phyloP scores from a whole-genome alignment of 2,329 filamentous ascomycete species.

The Xylaria sp. region DNA sequence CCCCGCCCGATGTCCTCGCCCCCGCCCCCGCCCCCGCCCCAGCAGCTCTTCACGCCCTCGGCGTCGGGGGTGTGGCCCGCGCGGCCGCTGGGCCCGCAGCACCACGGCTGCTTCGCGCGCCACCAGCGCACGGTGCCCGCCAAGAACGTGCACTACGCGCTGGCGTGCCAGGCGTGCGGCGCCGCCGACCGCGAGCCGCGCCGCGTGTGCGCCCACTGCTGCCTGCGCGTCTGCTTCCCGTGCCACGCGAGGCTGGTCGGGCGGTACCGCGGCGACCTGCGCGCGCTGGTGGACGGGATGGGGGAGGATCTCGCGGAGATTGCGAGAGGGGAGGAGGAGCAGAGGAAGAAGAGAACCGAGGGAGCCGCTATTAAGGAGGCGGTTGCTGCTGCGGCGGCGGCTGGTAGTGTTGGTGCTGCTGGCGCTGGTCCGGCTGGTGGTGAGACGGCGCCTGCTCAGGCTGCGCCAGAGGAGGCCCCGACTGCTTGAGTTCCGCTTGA shows the following conservation, averaged over 20 bases:
- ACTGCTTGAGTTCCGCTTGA: too few species aligned
- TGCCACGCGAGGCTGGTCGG: constrained; percentile 49
- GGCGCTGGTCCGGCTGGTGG: too few species aligned
- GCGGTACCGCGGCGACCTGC: constrained; percentile 46
- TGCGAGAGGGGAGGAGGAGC: constrained; percentile 19
- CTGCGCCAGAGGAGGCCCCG: too few species aligned
- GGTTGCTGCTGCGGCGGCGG: too few species aligned
- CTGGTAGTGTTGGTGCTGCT: too few species aligned
- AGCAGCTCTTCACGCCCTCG: constrained; percentile 8
- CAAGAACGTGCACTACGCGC: constrained; percentile 52
- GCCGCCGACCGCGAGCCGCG: constrained; percentile 49
- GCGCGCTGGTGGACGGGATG: constrained; percentile 41
- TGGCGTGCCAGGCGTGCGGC: constrained; percentile 58
- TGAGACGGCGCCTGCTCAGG: too few species aligned
- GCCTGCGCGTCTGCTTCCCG: constrained; percentile 53
- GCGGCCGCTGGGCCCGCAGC: constrained; percentile 42
- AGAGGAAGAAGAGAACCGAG: constrained; percentile 18
- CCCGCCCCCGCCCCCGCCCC: too few species aligned
- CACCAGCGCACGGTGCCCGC: constrained; percentile 54
- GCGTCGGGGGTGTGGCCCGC: constrained; percentile 38
- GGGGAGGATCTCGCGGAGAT: constrained; percentile 29
- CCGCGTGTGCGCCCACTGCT: constrained; percentile 53
- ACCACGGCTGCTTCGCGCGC: constrained; percentile 50
- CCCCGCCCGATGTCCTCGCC: too few species aligned
- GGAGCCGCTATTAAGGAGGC: background rate